Base-by-base conservation (phyloP, 345 rosid species). In the Gossypium sturtianum region DNA sequence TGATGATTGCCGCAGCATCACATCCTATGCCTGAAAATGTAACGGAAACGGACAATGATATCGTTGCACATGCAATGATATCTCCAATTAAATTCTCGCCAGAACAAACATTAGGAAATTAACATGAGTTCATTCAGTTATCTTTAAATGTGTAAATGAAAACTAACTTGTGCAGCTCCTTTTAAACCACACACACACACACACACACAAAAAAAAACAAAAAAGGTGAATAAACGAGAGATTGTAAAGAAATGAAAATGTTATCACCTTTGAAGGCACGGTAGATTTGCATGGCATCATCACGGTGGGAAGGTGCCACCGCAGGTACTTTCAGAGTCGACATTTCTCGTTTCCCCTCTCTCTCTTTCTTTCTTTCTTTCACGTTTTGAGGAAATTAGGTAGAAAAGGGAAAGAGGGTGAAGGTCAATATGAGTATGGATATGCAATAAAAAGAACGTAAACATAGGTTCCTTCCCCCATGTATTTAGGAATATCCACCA, bases 201-300 rank as follows among this genome's bases (percentile, higher is more conserved):
- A 27, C 29, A 27, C 27, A 25, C 2, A 25, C 2, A 25, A 3
- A 3, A 29, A 0, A 29, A 4, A 29, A 2, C 2, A 2, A 29
- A 29, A 29, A 29, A 4, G 1, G 38, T 29, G 6, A 29, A 29
- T 29, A 29, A 63, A 58, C 45, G 56, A 59, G 47, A 61, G 44
- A 27, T 15, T 25, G 1, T 9, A 67, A 25, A 29, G 69, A 66
- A 51, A 16, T n/a, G 13, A 41, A 25, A 34, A 34, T 51, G 15
- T 51, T 22, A 8, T 2, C 22, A 86, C 93, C 93, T 84, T 87
- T 84, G 76, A 89, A 89, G 74, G 93, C 91, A 25, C 80, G 82
- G 48, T 78, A 80, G 68, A 89, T 86, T 25, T 85, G 85, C 69
- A 75, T 81, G 60, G 86, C 87, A 73, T 89, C 93, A 7, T 87